Evolutionary conservation across 768 basidiomycete species (phyloP).

Genomic region (Lentinula raphanica): DNA sequence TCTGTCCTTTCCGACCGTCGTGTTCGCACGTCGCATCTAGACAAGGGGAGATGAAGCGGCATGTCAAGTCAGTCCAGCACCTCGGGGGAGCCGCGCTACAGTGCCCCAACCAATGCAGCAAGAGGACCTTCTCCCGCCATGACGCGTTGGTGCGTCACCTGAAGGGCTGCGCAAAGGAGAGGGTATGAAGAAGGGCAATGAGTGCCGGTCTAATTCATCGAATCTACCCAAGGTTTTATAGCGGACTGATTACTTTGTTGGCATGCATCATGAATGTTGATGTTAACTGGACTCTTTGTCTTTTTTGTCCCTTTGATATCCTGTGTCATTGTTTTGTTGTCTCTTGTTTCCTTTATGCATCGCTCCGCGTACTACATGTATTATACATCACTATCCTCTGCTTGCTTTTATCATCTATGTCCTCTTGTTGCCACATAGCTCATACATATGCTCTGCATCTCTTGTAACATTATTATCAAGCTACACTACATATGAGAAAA

Average conservation of each 20-base stretch:
- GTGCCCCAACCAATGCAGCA: background rate
- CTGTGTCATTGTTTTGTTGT: background rate
- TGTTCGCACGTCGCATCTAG: background rate
- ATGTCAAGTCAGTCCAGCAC: background rate
- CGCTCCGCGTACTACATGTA: background rate
- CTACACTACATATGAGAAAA: too few species aligned
- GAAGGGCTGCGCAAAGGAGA: background rate
- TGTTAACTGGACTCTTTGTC: too few species aligned
- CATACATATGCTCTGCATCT: too few species aligned
- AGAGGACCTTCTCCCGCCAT: background rate
- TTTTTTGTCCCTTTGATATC: background rate
- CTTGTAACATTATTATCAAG: too few species aligned
- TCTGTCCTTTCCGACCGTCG: background rate
- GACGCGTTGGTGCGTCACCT: background rate
- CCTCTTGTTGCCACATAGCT: background rate
- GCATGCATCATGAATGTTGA: background rate
- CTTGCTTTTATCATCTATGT: background rate
- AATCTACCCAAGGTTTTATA: background rate
- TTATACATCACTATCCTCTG: background rate
- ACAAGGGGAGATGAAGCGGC: background rate
- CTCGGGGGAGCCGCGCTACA: background rate
- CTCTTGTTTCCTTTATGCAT: background rate
- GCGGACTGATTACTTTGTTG: background rate
- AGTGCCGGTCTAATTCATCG: background rate
- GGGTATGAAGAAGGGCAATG: background rate